Evolutionary conservation across 352 stramenopile species (phyloP).

Genomic region (Pelagophyceae sp.): DNA sequence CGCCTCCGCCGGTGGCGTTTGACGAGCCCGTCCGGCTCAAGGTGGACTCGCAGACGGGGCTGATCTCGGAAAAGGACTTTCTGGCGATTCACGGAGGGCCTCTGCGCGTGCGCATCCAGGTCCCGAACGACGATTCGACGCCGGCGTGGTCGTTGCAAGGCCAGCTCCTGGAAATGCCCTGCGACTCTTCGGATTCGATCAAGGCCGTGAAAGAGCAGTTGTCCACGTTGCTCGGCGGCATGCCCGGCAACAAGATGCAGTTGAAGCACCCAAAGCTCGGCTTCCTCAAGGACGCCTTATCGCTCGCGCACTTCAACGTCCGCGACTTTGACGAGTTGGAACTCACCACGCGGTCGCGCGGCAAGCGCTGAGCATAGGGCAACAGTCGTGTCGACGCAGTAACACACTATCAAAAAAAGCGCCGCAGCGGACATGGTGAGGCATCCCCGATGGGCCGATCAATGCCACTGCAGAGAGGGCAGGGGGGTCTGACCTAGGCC

Average conservation of each 20-base stretch:
- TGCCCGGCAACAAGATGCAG: slow-evolving; percentile 91
- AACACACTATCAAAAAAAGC: too few species aligned
- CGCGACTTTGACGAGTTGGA: slow-evolving; percentile 46
- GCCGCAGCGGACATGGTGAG: too few species aligned
- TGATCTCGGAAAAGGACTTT: slow-evolving; percentile 68
- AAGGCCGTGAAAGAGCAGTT: slow-evolving; percentile 81
- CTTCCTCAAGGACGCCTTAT: slow-evolving; percentile 76
- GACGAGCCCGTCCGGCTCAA: slow-evolving; percentile 65
- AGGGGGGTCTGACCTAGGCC: too few species aligned
- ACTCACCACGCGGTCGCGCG: slow-evolving; percentile 35
- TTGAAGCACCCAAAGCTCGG: slow-evolving; percentile 66
- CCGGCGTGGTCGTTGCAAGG: slow-evolving; percentile 82
- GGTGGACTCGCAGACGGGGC: slow-evolving; percentile 43
- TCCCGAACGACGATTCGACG: slow-evolving; percentile 75
- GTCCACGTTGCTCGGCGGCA: slow-evolving; percentile 59
- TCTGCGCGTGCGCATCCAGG: slow-evolving; percentile 50
- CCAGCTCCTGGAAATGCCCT: slow-evolving; percentile 71
- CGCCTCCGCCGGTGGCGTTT: slow-evolving; percentile 50
- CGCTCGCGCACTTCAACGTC: slow-evolving; percentile 53
- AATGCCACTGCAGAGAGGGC: too few species aligned
- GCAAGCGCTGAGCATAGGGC: slow-evolving; percentile 10
- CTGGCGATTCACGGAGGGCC: slow-evolving; percentile 14
- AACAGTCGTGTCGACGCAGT: too few species aligned
- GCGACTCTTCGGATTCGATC: slow-evolving; percentile 74
- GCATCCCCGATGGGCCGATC: too few species aligned